Evolutionary conservation across 805 yeast species (phyloP).

Genomic region (Torulaspora gathmanii): DNA sequence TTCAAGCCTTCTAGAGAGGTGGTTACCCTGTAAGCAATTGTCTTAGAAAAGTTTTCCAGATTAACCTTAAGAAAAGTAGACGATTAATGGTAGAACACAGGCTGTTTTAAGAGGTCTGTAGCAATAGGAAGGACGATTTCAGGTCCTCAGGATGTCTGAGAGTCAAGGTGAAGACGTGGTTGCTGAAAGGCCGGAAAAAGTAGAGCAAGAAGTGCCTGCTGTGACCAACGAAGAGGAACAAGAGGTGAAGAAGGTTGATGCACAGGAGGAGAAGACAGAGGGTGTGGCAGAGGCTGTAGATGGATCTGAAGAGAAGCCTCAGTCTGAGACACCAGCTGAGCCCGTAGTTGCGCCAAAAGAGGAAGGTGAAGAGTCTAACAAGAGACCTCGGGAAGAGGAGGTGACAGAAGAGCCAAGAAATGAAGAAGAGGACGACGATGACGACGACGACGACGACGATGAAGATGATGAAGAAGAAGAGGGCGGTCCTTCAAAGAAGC

Average conservation of each 20-base stretch:
- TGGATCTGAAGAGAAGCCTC: neutral
- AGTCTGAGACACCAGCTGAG: neutral
- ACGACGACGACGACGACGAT: conserved; percentile 50
- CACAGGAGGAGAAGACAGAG: neutral
- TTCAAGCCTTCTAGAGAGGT: neutral
- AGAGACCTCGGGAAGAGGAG: conserved; percentile 28
- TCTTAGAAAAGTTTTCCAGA: conserved; percentile 5
- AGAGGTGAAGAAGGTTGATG: neutral
- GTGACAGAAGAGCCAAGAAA: conserved; percentile 35
- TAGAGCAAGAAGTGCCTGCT: neutral
- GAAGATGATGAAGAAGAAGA: conserved; percentile 55
- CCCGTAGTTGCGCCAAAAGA: neutral
- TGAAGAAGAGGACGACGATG: conserved; percentile 43
- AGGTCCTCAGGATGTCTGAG: conserved; percentile 1
- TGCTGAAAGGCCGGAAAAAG: neutral
- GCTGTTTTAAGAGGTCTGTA: neutral
- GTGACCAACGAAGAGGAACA: neutral
- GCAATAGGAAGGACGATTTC: neutral
- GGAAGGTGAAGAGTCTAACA: conserved; percentile 4
- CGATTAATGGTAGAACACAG: neutral
- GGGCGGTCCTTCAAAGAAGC: conserved; percentile 44
- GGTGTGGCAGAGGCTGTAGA: neutral
- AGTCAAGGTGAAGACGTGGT: neutral
- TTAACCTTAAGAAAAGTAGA: neutral
- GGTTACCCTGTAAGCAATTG: neutral